Base-by-base conservation (phyloP, 345 rosid genomes). In the Angophora floribunda region DNA sequence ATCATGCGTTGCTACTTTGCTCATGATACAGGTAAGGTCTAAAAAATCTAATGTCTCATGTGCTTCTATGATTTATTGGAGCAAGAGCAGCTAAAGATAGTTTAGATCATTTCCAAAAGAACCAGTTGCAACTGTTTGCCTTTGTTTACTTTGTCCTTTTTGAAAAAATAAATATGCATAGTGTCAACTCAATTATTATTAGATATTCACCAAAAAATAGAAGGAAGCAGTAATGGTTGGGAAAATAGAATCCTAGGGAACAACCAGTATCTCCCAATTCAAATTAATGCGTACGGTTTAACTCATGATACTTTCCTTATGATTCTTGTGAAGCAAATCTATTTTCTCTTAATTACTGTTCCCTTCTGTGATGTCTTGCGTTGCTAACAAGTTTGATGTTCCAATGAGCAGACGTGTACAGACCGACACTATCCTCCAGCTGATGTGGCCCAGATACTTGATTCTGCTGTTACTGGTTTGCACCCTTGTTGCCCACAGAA, bases 361-460 rank as follows among this genome's bases (percentile, higher is more conserved):
- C 63, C 45, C 82, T 78, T 41, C 50, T 1, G 52, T 85, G 65
- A 44, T 70, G n/a, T 88, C 47, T 4, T 80, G 3, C 15, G 4
- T 75, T 41, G 82, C 82, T 75, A 11, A 75, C 13, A 10, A 75
- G 82, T 75, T 75, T 41, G 63, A 86, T 87, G 63, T 51, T 53
- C 44, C 52, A n/a, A 86, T 41, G 30, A 86, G 93, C 97, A 98
- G 99, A 94, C 93, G 52, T 98, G 98, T 89, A 94, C 99, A 1
- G 98, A 97, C 89, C 92, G 97, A 84, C 99, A 94, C 87, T 95
- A 92, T 87, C 98, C 98, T 15, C 99, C 99, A 7, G 91, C 96
- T 3, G 97, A 98, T n/a, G 96, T 97, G 92, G 99, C 97, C n/a
- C 96, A 95, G 93, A 96, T 97, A 88, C 95, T 98, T 36, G 99